Evolutionary conservation across 1,284 basidiomycete genomes (phyloP).

Genomic region (Cryptococcus amylolentus): DNA sequence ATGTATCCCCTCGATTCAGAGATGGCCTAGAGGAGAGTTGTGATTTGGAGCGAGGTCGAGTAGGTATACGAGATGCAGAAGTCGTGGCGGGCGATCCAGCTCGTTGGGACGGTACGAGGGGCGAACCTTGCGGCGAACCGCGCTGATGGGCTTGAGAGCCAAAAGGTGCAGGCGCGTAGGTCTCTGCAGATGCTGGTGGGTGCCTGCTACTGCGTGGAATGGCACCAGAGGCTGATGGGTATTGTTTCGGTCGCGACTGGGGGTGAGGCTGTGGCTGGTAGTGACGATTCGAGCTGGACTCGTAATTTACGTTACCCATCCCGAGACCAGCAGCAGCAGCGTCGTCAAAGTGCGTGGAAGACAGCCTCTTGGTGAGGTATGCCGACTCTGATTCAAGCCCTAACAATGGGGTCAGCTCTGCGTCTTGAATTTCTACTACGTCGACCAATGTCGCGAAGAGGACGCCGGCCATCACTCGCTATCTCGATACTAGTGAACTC

Average conservation of each 20-base stretch:
- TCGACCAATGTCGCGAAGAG: background rate
- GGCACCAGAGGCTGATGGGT: background rate
- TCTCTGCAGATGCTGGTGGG: background rate
- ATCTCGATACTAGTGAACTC: slow-evolving; percentile 10
- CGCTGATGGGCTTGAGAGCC: background rate
- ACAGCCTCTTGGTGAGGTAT: slow-evolving; percentile 28
- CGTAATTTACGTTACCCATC: background rate
- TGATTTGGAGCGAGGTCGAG: slow-evolving; percentile 12
- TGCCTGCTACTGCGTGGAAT: background rate
- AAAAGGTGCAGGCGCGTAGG: background rate
- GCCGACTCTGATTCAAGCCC: slow-evolving; percentile 32
- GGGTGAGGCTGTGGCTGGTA: background rate
- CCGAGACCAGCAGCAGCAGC: background rate
- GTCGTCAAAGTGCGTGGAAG: slow-evolving; percentile 18
- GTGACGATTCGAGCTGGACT: background rate
- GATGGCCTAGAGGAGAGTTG: background rate
- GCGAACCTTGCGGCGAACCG: background rate
- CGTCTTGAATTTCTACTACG: background rate
- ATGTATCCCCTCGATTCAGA: background rate
- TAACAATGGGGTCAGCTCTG: background rate
- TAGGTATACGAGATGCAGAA: slow-evolving; percentile 8
- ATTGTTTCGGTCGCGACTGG: background rate
- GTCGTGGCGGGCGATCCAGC: background rate
- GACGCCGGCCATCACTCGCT: background rate
- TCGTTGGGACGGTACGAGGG: background rate